Base-by-base conservation (phyloP, 2,329 filamentous ascomycete species). In the Curvularia verruculosa region DNA sequence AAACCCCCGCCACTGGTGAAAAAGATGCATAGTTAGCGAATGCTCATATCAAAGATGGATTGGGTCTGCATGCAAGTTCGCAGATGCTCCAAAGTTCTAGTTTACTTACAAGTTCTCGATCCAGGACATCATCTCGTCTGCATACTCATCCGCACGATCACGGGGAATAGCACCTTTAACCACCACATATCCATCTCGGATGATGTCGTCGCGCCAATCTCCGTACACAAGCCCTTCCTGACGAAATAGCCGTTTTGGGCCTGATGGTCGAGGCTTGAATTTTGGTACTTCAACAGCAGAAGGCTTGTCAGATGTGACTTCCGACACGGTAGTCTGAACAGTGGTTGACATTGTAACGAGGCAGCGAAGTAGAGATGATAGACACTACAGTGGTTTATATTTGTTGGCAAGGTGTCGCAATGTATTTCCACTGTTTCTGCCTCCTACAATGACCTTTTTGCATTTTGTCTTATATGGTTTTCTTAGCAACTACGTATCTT, bases 121-220 rank as follows among this genome's bases (percentile, higher is more conserved):
- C 69, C 71, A 67, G 21, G 36, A 58, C 40, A 60, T 64, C 62
- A 66, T 68, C 36, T 58, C 31, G 36, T 65, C 57, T 63, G 69
- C 70, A 63, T 80, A 80, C 9, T 63, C 59, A 10, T 72, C 59
- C 1, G 79, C 80, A 23, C 73, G 71, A n/a, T 79, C 79, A 1
- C 59, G 65, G 0, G 80, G 77, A 37, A 83, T 76, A 0, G 79
- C 79, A 3, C 76, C 76, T 54, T 82, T 82, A 51, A 83, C 68
- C 18, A 83, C 74, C 1, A 76, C 78, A 58, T 52, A 52, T 19
- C 49, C 49, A 23, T 52, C 49, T 24, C 49, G 40, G 8, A 40
- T 40, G 21, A 52, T 29, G 23, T 78, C 74, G 40, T 75, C 72
- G 19, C 71, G 61, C 71, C 74, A 78, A 63, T 77, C 73, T 9